These are phyloP conservation scores for Leccinum boreale DNA, from an alignment of 768 basidiomycete genomes.

Conservation along the genomic window DNA sequence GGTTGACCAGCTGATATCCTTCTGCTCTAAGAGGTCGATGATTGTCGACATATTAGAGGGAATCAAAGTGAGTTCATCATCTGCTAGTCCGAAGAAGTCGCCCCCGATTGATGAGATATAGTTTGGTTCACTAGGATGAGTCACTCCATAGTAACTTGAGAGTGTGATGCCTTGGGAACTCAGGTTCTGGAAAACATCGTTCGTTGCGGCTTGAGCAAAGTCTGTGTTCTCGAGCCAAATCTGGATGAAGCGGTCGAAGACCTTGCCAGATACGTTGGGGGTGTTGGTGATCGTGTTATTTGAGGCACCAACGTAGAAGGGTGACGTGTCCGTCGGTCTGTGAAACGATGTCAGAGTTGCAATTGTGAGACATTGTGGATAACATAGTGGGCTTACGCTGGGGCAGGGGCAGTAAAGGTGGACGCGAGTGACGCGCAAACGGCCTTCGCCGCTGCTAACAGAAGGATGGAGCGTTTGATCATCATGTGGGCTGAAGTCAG, in stretches of 20 bases:
- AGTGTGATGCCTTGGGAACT: constrained; percentile 49
- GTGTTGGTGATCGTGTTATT: constrained; percentile 43
- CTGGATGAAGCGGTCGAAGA: constrained; percentile 47
- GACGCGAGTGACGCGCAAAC: constrained; percentile 24
- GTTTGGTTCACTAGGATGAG: constrained; percentile 64
- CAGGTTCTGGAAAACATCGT: constrained; percentile 35
- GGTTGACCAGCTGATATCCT: constrained; percentile 55
- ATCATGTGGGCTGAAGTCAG: constrained; percentile 9
- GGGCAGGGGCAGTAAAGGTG: constrained; percentile 29
- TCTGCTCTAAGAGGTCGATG: constrained; percentile 57
- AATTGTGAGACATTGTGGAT: neutral
- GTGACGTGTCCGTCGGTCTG: constrained; percentile 28
- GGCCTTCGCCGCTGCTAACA: constrained; percentile 12
- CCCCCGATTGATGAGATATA: constrained; percentile 48
- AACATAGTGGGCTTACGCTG: constrained; percentile 18
- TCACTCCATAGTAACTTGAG: constrained; percentile 44
- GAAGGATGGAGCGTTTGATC: constrained; percentile 8
- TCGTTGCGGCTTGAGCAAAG: constrained; percentile 32
- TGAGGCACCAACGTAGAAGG: constrained; percentile 41
- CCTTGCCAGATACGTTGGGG: constrained; percentile 38
- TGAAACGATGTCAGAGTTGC: neutral
- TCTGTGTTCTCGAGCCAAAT: constrained; percentile 69
- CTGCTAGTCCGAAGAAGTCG: constrained; percentile 49
- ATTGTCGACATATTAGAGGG: constrained; percentile 52
- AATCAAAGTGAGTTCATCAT: constrained; percentile 34